phyloP scores from a whole-genome alignment of 495 filamentous ascomycete genomes.

The Tricharina praecox region DNA sequence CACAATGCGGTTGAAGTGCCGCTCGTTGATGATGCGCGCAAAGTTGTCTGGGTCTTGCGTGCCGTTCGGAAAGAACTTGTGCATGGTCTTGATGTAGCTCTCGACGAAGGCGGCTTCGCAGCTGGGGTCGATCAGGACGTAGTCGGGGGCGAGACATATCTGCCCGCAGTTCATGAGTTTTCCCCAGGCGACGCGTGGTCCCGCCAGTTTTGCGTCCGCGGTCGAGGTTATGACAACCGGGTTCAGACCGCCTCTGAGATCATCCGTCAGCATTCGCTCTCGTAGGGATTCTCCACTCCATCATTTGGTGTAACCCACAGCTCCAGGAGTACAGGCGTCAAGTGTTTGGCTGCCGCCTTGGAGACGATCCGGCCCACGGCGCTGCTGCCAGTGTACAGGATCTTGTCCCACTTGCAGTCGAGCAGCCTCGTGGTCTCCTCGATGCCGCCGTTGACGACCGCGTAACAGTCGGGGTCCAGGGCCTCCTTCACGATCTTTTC shows the following conservation, averaged over 20 bases:
- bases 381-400: constrained; percentile 75
- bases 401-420: constrained; percentile 88
- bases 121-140: constrained; percentile 61
- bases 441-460: constrained; percentile 61
- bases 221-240: constrained; percentile 77
- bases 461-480: constrained; percentile 61
- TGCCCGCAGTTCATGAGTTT: constrained; percentile 81
- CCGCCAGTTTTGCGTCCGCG: constrained; percentile 63
- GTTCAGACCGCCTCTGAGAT: constrained; percentile 62
- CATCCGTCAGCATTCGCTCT: no score
- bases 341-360: constrained; percentile 75
- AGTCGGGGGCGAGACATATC: constrained; percentile 72
- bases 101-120: constrained; percentile 57
- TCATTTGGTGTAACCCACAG: constrained; percentile 36
- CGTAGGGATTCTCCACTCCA: no score
- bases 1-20: constrained; percentile 68
- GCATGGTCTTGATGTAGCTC: constrained; percentile 34
- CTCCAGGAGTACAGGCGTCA: constrained; percentile 79
- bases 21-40: constrained; percentile 58
- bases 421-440: constrained; percentile 68
- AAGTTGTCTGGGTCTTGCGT: constrained; percentile 55
- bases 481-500: constrained; percentile 43
- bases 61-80: constrained; percentile 71
- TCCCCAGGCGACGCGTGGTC: constrained; percentile 67
- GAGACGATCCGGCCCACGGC: constrained; percentile 71